These are phyloP conservation scores for Tulasnella sp. DNA, from an alignment of 768 basidiomycete species.

Conservation along the genomic window DNA sequence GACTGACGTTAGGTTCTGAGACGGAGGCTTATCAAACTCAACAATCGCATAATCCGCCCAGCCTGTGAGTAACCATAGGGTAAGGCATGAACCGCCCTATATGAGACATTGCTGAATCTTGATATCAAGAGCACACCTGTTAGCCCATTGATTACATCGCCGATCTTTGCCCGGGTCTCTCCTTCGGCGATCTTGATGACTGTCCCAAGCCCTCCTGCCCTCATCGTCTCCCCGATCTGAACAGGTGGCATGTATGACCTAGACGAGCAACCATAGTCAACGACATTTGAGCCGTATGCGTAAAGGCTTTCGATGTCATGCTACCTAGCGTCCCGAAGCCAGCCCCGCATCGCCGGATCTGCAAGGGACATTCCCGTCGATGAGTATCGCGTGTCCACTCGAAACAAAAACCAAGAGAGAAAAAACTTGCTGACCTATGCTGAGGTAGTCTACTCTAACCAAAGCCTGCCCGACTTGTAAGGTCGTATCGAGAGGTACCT, in stretches of 20 bases:
- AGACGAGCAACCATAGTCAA: slow-evolving; percentile 33
- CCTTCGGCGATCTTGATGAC: slow-evolving; percentile 20
- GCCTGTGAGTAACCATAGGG: slow-evolving; percentile 31
- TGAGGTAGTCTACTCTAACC: slow-evolving; percentile 65
- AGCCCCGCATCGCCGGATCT: slow-evolving; percentile 85
- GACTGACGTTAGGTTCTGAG: slow-evolving; percentile 47
- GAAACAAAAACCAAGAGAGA: too few species aligned
- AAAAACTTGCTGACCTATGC: slow-evolving; percentile 29
- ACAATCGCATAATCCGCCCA: slow-evolving; percentile 68
- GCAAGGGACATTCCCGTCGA: too few species aligned
- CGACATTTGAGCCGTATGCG: too few species aligned
- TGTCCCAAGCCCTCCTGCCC: slow-evolving; percentile 54
- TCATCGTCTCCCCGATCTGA: slow-evolving; percentile 66
- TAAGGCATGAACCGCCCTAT: neutral
- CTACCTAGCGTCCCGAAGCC: slow-evolving; percentile 45
- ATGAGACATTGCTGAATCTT: neutral
- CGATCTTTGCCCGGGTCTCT: slow-evolving; percentile 35
- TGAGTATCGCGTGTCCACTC: too few species aligned
- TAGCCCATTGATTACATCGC: slow-evolving; percentile 54
- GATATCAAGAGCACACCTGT: slow-evolving; percentile 59
- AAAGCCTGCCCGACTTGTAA: slow-evolving; percentile 33
- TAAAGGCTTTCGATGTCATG: too few species aligned
- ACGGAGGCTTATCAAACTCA: slow-evolving; percentile 43
- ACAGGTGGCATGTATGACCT: slow-evolving; percentile 32
- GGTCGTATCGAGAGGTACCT: slow-evolving; percentile 10